Conservation (phyloP, 805 yeast species). For the Ascoidea tarda region DNA sequence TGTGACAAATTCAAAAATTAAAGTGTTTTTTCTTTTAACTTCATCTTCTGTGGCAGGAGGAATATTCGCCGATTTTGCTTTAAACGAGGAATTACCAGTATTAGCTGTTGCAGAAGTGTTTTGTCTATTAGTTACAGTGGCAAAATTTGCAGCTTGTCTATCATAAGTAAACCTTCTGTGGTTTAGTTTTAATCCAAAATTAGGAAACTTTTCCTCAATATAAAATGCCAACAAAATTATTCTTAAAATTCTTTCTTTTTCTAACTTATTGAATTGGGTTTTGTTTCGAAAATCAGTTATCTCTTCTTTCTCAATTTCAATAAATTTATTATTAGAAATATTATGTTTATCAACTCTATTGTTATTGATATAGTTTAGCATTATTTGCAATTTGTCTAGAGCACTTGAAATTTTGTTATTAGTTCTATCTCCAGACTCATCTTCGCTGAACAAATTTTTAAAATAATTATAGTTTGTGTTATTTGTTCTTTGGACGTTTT, state of each 20-base stretch:
- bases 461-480: constrained; percentile 10
- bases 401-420: constrained; percentile 6
- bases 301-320: background rate
- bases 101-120: background rate
- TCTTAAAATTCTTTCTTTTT: constrained; percentile 36
- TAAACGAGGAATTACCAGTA: constrained; percentile 7
- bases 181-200: constrained; percentile 40
- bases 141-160: background rate
- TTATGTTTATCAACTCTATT: constrained; percentile 2
- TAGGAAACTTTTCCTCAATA: constrained; percentile 32
- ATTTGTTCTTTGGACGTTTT: constrained; percentile 8
- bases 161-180: constrained; percentile 30
- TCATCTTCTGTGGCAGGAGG: constrained; percentile 4
- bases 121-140: background rate
- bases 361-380: background rate
- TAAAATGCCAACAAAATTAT: constrained; percentile 35
- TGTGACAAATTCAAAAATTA: constrained; percentile 14
- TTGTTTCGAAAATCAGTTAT: constrained; percentile 1
- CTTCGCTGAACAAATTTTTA: constrained; percentile 10
- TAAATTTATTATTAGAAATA: background rate
- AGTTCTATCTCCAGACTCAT: constrained; percentile 9
- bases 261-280: constrained; percentile 19
- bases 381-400: constrained; percentile 6
- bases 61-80: background rate
- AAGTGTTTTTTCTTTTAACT: constrained; percentile 3